Base-by-base conservation (phyloP, 306 rosid genomes). In the Quercus rubra region DNA sequence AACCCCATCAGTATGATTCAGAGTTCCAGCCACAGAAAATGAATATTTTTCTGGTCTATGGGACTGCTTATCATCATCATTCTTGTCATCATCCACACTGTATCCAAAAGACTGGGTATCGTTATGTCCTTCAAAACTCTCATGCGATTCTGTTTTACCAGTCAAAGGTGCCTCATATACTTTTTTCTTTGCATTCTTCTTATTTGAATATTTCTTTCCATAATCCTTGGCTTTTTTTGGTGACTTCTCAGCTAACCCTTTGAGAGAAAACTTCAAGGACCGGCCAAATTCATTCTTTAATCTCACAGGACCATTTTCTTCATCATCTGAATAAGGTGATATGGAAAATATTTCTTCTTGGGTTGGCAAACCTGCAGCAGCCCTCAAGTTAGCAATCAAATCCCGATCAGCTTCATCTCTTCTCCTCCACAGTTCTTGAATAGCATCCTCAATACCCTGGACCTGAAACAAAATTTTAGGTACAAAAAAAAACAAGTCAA, bases 361-460 rank as follows among this genome's bases (percentile, higher is more conserved):
- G 63, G 91, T 93, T 25, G 99, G 99, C 78, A 96, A 86, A 77
- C 98, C 99, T 55, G 97, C 97, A 30, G 93, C 97, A 83, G 91
- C 94, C 87, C 97, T 91, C 93, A 96, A 86, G 92, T 91, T 90
- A 70, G 86, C 75, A 82, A 96, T 87, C 79, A 91, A 86, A 86
- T 90, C 96, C 30, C 73, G 85, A 76, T 96, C 99, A 68, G 92
- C 89, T 76, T 80, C 71, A 33, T 96, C 94, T 86, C 84, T 93
- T 89, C 99, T 88, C 88, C 89, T 91, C 98, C 99, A 96, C 77
- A 96, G 94, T 88, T 96, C 98, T 85, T 87, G 92, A 66, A 91
- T 96, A 63, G 99, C 99, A 88, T 96, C 98, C 79, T 93, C 99
- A 31, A 90, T 90, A 88, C 86, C 88, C 89, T 90, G 85, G 79